Evolutionary conservation across 1,284 basidiomycete genomes (phyloP).

Genomic region (Tetrapyrgos nigripes): DNA sequence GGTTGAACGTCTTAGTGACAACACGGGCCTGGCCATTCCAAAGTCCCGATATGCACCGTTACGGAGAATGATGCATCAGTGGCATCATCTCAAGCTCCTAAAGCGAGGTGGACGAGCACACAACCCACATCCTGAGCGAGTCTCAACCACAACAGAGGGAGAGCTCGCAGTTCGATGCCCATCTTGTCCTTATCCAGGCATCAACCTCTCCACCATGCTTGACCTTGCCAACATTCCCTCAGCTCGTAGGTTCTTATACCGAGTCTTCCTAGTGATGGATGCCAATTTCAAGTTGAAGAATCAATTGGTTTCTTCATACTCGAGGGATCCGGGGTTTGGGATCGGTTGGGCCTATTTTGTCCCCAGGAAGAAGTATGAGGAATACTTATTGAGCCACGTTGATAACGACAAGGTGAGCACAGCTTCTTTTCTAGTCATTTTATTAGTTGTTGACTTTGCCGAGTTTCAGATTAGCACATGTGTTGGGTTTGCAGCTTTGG

Average conservation of each 20-base stretch:
- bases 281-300: conserved; percentile 2
- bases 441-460: not conserved
- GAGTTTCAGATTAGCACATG: conserved; percentile 10
- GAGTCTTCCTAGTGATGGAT: not conserved
- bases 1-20: conserved; percentile 27
- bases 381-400: not conserved
- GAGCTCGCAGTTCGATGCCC: conserved; percentile 38
- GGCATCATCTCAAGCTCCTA: conserved; percentile 35
- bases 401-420: not conserved
- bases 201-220: conserved; percentile 42
- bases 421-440: not conserved
- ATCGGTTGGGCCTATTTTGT: conserved; percentile 10
- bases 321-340: not conserved
- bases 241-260: not conserved
- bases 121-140: not conserved
- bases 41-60: conserved; percentile 24
- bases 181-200: conserved; percentile 39
- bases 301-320: conserved; percentile 6
- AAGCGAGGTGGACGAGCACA: conserved; percentile 39
- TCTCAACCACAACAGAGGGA: conserved; percentile 26
- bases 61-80: conserved; percentile 33
- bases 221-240: not conserved
- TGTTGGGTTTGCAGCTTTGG: conserved; percentile 9
- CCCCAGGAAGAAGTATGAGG: not conserved
- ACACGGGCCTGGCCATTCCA: conserved; percentile 21